phyloP scores from a whole-genome alignment of 805 yeast species.

The Candida schatavii region DNA sequence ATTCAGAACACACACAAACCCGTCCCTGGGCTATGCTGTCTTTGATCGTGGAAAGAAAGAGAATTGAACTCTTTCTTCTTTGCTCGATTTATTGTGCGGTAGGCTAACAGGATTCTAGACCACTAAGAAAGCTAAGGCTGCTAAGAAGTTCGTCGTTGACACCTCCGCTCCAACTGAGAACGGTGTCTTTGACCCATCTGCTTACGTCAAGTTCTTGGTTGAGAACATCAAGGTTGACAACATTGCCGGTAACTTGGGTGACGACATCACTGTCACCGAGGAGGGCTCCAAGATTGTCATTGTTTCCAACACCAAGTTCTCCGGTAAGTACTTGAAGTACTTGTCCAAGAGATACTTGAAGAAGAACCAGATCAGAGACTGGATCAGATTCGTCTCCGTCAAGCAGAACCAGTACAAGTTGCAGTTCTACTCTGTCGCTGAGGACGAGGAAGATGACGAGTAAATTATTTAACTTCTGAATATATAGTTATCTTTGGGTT shows the following conservation, averaged over 20 bases:
- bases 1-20: constrained; percentile 24
- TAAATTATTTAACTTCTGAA: constrained; percentile 39
- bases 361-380: constrained; percentile 99
- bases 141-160: constrained; percentile 92
- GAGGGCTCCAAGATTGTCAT: constrained; percentile 89
- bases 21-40: constrained; percentile 53
- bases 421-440: constrained; percentile 98
- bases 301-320: constrained; percentile 91
- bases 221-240: constrained; percentile 99
- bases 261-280: constrained; percentile 79
- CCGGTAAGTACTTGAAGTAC: constrained; percentile 99
- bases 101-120: constrained; percentile 72
- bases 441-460: constrained; percentile 89
- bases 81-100: constrained; percentile 51
- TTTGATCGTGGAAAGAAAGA: constrained; percentile 20
- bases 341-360: constrained; percentile 99
- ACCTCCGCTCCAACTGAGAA: constrained; percentile 95
- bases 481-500: constrained; percentile 3
- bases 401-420: constrained; percentile 94
- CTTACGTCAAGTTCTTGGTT: constrained; percentile 95
- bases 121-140: constrained; percentile 65
- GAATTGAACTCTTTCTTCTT: constrained; percentile 7
- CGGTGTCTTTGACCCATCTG: constrained; percentile 96
- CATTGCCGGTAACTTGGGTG: constrained; percentile 95
- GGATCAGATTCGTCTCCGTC: constrained; percentile 98